A percentile compares a stretch with the other conserved stretches of the same genome.
Conservation (phyloP, 139 green algal genomes). For the Volvox reticuliferus region DNA sequence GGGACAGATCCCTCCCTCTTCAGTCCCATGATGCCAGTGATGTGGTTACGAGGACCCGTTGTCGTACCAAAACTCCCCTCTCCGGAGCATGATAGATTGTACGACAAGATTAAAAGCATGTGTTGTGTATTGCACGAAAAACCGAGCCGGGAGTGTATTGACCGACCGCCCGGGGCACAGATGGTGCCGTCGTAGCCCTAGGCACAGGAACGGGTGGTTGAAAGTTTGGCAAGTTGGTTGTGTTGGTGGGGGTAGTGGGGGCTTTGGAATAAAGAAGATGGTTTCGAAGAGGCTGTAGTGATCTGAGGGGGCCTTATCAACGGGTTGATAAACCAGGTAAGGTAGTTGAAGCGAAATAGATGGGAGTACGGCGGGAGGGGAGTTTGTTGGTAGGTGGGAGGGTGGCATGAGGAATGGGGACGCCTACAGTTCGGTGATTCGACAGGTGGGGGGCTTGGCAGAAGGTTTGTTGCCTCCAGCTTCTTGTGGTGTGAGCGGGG, state of each 20-base stretch:
- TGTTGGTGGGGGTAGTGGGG: not conserved
- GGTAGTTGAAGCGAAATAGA: too few species aligned
- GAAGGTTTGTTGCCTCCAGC: too few species aligned
- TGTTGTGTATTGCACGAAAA: constrained; percentile 15
- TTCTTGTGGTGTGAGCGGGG: too few species aligned
- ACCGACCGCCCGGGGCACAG: constrained; percentile 19
- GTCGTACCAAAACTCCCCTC: constrained; percentile 18
- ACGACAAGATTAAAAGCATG: not conserved
- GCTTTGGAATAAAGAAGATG: not conserved
- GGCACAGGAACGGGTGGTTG: too few species aligned
- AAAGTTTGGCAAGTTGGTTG: not conserved
- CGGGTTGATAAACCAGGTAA: too few species aligned
- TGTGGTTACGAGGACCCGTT: constrained; percentile 38
- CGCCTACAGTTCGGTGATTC: too few species aligned
- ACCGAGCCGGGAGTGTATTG: constrained; percentile 4
- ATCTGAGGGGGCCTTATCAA: too few species aligned
- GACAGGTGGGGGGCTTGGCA: too few species aligned
- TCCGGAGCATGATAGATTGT: not conserved
- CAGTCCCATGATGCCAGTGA: not conserved
- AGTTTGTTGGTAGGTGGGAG: too few species aligned
- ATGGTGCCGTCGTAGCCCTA: not conserved
- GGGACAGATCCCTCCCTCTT: not conserved
- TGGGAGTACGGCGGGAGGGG: too few species aligned
- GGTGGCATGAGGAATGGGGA: too few species aligned
- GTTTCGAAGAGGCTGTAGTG: too few species aligned